Evolutionary conservation across 371 early-diverging fungal genomes (phyloP), one percentile per base, ranked within the genome.

Genomic region (Rhizopus stolonifer): DNA sequence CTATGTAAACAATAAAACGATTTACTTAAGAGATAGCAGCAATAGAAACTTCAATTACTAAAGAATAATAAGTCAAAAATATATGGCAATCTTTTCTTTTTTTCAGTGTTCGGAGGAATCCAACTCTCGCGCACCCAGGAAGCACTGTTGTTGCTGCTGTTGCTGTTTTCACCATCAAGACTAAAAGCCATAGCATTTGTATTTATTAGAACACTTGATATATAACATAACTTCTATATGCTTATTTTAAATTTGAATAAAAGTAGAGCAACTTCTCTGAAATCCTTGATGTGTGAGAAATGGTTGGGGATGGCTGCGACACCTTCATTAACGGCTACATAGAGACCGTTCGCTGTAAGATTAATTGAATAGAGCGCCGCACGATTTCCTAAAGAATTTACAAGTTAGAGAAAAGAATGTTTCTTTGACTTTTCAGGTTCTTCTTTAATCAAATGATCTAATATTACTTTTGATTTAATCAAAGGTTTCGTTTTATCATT

Each of bases 21-120:
- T 29, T 29, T 29, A 29, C 29, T 29, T 29, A 29, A 29, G 10
- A 29, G 29, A 29, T 29, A 29, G 29, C 29, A 29, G 29, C 29
- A 29, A 29, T 29, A 29, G 29, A 29, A 29, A 29, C 29, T 39
- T 39, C 18, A 39, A 17, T 39, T 39, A 39, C 40, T 17, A 39
- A 6, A 17, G 40, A 39, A 39, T n/a, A 39, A 19, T 17, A 17
- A 19, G n/a, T 17, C 40, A 19, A 18, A 18, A 4, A 39, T n/a
- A 39, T n/a, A 14, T 17, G 40, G 40, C n/a, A 39, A 19, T 39
- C 40, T n/a, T 17, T 39, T 39, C 40, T 39, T 39, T 39, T 39
- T 19, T 39, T 19, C 17, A 39, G 40, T 39, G 19, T 29, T 29
- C 10, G 40, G 40, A 39, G 40, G 40, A 8, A 39, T 19, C 40